phyloP scores from a whole-genome alignment of 306 rosid species.

The Carpinus fangiana region DNA sequence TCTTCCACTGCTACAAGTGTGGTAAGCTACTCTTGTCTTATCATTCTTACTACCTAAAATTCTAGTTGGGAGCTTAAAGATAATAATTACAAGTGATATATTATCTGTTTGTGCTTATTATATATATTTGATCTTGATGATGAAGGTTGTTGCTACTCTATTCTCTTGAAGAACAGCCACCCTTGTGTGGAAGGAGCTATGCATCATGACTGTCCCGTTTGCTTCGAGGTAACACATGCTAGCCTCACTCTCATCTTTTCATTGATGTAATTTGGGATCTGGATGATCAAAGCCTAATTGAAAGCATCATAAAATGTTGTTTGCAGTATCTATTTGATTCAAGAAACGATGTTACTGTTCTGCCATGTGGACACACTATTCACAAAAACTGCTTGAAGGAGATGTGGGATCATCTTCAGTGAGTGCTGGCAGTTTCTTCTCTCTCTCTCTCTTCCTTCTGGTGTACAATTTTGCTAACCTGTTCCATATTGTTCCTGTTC shows the following conservation, averaged over 20 bases:
- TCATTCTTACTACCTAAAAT: not conserved
- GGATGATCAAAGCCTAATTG: constrained; percentile 12
- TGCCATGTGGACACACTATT: constrained; percentile 90
- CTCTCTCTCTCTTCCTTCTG: not conserved
- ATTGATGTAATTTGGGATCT: not conserved
- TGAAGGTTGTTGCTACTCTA: constrained; percentile 81
- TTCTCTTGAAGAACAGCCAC: constrained; percentile 61
- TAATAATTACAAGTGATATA: not conserved
- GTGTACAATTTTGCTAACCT: not conserved
- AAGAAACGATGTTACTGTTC: constrained; percentile 51
- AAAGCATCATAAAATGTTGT: constrained; percentile 23
- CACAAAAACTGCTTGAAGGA: constrained; percentile 70
- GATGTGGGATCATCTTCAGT: constrained; percentile 84
- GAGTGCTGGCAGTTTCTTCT: constrained; percentile 27
- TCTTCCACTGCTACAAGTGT: constrained; percentile 84
- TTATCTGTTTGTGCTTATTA: not conserved
- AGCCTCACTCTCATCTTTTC: not conserved
- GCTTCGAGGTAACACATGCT: constrained; percentile 68
- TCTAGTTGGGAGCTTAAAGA: not conserved
- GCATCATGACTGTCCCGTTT: constrained; percentile 93
- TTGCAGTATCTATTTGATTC: constrained; percentile 82
- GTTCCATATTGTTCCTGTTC: not conserved
- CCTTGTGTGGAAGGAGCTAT: constrained; percentile 93
- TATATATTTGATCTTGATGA: constrained; percentile 2
- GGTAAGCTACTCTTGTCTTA: constrained; percentile 42